Evolutionary conservation across 805 yeast species (phyloP), one percentile per base, ranked within the genome.

Genomic region (Pichia thaimueangensis): DNA sequence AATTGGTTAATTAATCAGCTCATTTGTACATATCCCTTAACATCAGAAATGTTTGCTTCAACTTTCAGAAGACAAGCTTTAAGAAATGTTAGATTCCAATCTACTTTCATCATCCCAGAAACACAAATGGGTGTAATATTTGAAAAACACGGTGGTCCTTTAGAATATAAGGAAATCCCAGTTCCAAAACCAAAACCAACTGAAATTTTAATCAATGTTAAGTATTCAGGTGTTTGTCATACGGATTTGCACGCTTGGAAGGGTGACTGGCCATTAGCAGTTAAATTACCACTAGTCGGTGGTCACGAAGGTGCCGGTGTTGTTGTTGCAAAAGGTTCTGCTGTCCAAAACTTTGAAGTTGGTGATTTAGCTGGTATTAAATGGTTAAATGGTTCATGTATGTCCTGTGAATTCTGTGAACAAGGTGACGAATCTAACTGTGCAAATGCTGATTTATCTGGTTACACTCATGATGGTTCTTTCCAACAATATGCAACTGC

Each of bases 231-330:
- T 64, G 85, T 80, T 45, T 80, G 86, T 60, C 86, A 80, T 69
- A 78, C 85, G 23, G 86, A 80, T 59, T 73, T 80, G 60, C 86
- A 80, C 65, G 85, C 85, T 33, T 78, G 82, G 82, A 74, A 76
- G 58, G 82, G 82, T 56, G 83, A 78, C 58, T 78, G 82, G 83
- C 78, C 84, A 47, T 69, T 79, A 65, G 73, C 63, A 57, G 68
- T 57, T 61, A 71, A 57, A 68, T 66, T 78, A 53, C 84, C 83
- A 32, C 67, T 78, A 53, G 81, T 78, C 35, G 85, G 85, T 54
- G 85, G 85, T 57, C 85, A 78, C 63, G 85, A 78, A 64, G 85
- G 85, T 69, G 82, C 83, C 37, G 84, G 85, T 64, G 71, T 74
- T 28, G 85, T 78, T 49, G 85, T 78, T 47, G 82, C 73, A 39